These are phyloP conservation scores for Cubamyces lactineus DNA, from an alignment of 768 basidiomycete genomes.

Conservation along the genomic window DNA sequence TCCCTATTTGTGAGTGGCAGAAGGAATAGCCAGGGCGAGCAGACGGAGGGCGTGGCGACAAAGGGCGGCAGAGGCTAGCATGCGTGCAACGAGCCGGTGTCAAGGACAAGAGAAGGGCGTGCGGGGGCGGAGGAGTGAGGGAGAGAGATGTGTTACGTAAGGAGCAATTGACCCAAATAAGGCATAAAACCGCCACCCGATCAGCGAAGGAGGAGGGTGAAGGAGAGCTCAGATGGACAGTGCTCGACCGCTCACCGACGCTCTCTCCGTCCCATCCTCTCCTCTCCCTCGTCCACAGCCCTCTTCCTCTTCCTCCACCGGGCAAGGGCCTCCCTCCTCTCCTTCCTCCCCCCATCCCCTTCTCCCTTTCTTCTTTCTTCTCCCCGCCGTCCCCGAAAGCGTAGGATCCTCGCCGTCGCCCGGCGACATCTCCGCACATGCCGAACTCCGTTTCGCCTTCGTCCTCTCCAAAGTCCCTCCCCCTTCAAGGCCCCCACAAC, in stretches of 20 bases:
- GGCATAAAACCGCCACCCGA: constrained; percentile 20
- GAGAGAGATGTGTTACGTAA: constrained; percentile 9
- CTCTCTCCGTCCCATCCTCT: not conserved
- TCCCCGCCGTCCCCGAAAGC: not conserved
- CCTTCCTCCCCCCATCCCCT: not conserved
- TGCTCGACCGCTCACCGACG: not conserved
- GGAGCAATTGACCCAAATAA: constrained; percentile 17
- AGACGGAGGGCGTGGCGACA: not conserved
- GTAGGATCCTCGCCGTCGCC: constrained; percentile 12
- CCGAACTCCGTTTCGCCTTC: constrained; percentile 25
- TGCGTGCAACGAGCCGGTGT: not conserved
- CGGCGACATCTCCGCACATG: constrained; percentile 22
- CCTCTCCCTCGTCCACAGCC: not conserved
- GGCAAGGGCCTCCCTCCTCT: not conserved
- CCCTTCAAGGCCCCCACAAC: constrained; percentile 27
- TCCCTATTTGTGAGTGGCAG: too few species aligned
- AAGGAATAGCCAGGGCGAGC: too few species aligned
- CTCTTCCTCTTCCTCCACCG: not conserved
- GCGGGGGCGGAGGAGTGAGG: too few species aligned
- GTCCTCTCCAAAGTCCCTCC: constrained; percentile 29
- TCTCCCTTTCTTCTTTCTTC: not conserved
- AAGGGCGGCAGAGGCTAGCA: not conserved
- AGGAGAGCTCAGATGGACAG: not conserved
- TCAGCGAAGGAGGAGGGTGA: constrained; percentile 1
- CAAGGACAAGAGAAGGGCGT: not conserved